Evolutionary conservation across 2,329 filamentous ascomycete species (phyloP), one percentile per base, ranked within the genome.

Genomic region (Xylariales sp.): DNA sequence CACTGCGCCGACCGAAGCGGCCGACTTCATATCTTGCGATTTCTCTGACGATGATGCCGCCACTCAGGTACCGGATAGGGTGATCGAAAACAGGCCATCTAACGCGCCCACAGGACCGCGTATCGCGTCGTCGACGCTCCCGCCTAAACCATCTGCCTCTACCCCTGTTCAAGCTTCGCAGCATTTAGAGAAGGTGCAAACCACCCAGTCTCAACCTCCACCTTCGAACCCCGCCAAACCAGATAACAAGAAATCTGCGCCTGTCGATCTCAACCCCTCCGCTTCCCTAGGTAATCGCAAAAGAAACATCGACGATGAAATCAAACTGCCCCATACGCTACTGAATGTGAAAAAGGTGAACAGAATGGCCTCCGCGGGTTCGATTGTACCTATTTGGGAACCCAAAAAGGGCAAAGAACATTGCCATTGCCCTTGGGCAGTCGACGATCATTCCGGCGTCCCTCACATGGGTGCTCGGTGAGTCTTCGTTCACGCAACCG

Each of bases 1-100:
- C 0, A 81, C 83, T 10, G 81, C 85, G 0, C 84, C 89, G 28
- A 83, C 86, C 1, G 86, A 90, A 54, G 84, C 86, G 28, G 91
- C 92, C 65, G 95, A 99, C 72, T 98, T 97, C 77, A 97, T 99
- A 63, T 97, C 95, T 0, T 92, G 95, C 67, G 91, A 90, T 72
- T 84, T 92, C 52, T 87, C 86, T 54, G 88, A 90, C 62, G 86
- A 86, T 32, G 84, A 87, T 48, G 82, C 82, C 1, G 75, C 77
- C 3, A 49, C 30, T 28, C 74, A 23, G 77, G 41, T 39, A 23
- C 61, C 68, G 3, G 66, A 70, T 28, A 62, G 49, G 3, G 48
- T 12, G 32, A 18, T 41, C n/a, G 18, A 60, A 46, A 28, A 43
- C 4, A 14, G 32, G 39, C 49, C 9, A 14, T 23, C 28, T 36